phyloP scores from a whole-genome alignment of 176 grass and related monocot genomes.

The Saccharum spontaneum region DNA sequence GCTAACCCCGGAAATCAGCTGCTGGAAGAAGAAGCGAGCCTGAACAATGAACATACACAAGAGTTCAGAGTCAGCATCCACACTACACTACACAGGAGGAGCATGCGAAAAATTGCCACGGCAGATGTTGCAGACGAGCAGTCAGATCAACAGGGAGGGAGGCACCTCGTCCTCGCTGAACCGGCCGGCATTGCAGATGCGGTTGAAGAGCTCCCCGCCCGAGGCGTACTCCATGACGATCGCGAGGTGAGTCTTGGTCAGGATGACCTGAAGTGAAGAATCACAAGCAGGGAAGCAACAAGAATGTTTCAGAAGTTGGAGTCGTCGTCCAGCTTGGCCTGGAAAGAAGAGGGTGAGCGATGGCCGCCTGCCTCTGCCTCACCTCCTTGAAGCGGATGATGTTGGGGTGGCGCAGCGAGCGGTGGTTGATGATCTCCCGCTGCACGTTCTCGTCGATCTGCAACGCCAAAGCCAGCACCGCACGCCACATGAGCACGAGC shows the following conservation, averaged over 20 bases:
- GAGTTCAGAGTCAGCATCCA: not conserved
- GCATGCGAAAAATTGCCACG: not conserved
- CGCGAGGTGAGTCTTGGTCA: conserved; percentile 79
- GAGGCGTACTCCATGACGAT: conserved; percentile 88
- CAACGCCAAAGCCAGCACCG: not conserved
- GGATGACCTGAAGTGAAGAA: conserved; percentile 42
- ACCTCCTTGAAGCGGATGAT: conserved; percentile 98
- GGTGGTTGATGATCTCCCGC: conserved; percentile 97
- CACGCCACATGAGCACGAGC: too few species aligned
- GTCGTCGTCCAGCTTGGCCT: not conserved
- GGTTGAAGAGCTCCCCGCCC: conserved; percentile 73
- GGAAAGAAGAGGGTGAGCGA: not conserved
- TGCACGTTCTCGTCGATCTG: conserved; percentile 99
- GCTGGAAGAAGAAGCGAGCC: conserved; percentile 89
- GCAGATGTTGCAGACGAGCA: not conserved
- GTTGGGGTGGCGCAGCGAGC: conserved; percentile 85
- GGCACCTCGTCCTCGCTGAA: conserved; percentile 73
- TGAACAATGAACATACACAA: not conserved
- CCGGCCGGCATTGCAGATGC: conserved; percentile 69
- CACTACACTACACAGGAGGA: conserved; percentile 5
- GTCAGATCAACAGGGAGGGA: not conserved
- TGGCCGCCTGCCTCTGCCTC: not conserved
- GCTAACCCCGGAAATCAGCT: conserved; percentile 84
- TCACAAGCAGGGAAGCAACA: not conserved
- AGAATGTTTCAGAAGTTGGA: not conserved